Percentiles rank a stretch among this genome's conserved stretches.
phyloP scores from a whole-genome alignment of 208 protist species.

The Naegleria lovaniensis region DNA sequence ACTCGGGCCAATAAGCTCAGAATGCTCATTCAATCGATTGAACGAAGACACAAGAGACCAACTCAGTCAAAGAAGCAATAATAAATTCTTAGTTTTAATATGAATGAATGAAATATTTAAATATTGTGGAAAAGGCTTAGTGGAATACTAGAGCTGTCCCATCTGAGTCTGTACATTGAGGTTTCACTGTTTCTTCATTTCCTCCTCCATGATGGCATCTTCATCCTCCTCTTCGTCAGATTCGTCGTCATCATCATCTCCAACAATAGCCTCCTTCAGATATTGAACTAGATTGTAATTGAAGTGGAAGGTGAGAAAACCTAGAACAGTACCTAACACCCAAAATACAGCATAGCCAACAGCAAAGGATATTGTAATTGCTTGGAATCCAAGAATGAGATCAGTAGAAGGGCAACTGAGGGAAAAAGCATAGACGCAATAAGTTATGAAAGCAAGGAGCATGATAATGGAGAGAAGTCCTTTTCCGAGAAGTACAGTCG shows the following conservation, averaged over 20 bases:
- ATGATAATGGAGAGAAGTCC: not conserved
- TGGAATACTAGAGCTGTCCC: too few species aligned
- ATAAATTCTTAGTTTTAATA: too few species aligned
- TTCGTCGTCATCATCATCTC: not conserved
- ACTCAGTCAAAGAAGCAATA: too few species aligned
- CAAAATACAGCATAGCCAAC: not conserved
- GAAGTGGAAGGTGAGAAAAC: not conserved
- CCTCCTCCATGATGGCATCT: not conserved
- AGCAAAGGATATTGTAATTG: not conserved
- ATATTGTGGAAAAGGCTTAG: too few species aligned
- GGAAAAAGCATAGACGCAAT: not conserved
- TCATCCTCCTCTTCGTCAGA: not conserved
- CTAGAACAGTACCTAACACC: not conserved
- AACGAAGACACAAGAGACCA: not conserved
- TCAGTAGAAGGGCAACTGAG: not conserved
- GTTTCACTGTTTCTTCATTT: not conserved
- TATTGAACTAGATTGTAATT: not conserved
- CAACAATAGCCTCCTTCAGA: not conserved
- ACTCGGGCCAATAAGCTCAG: not conserved
- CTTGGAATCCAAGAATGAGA: not conserved
- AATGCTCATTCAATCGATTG: not conserved
- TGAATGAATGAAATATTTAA: too few species aligned
- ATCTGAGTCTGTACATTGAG: not conserved
- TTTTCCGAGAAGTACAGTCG: not conserved
- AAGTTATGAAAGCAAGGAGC: not conserved